Evolutionary conservation across 192 early-diverging fungal genomes (phyloP), one percentile per base, ranked within the genome.

Genomic region (Dissophora ornata): DNA sequence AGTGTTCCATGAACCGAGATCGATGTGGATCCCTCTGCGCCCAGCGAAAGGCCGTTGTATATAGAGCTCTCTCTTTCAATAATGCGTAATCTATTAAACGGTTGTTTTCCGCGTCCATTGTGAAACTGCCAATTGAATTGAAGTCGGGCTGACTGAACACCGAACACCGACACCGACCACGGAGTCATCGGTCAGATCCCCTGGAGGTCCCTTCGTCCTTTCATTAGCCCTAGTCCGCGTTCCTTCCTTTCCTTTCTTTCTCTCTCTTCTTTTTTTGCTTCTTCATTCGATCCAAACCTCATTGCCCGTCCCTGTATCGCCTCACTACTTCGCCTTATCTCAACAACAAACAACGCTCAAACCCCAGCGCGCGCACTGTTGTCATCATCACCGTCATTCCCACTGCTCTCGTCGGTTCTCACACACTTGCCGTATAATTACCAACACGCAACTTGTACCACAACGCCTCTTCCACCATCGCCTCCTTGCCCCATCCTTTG

Each of bases 161-260:
- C 56, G 26, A 60, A 60, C 57, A 47, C 57, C 57, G 45, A 58
- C 57, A 46, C 41, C 42, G 44, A 60, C 44, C 28, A 60, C 44
- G 44, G 57, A 60, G 57, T 60, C 57, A 60, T 47, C 56, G n/a
- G 9, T 10, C 44, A 45, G 44, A 18, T 45, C 9, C 44, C 18
- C 44, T 45, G 44, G 44, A n/a, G 15, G 44, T 45, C 4, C 44
- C 18, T 10, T 45, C 44, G 10, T n/a, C n/a, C 18, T n/a, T 45
- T 45, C 44, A 10, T 45, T 45, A n/a, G 4, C 44, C 9, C 44
- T n/a, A 13, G 13, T 38, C 36, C 52, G 16, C 33, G 25, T n/a
- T 26, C 25, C 25, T 54, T 26, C 33, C 32, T 54, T 34, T 34
- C 52, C n/a, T 28, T 15, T 51, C 49, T 11, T 45, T 29, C 54